Base-by-base conservation (phyloP, 805 yeast species). In the Wickerhamiella slavikovae region DNA sequence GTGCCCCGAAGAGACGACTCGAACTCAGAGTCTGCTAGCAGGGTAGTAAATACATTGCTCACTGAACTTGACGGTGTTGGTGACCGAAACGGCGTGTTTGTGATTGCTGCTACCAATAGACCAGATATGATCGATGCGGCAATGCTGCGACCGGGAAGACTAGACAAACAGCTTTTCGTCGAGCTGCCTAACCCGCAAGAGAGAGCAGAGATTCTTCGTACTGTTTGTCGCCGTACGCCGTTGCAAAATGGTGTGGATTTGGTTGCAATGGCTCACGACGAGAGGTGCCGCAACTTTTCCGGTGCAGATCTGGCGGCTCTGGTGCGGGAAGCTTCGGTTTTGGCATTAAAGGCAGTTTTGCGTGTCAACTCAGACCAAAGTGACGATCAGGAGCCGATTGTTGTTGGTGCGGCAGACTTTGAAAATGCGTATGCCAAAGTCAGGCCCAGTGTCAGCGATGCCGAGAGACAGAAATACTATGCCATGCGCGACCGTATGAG, bases 91-190 rank as follows among this genome's bases (percentile, higher is more conserved):
- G 96, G 96, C 2, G 79, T 85, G 2, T 89, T 76, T 50, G 96
- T 85, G 3, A 68, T 85, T 40, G 96, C 94, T 17, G 98, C 98
- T 2, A 85, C 98, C 0, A 85, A 85, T 44, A 66, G 98, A 48
- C 96, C 96, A 0, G 98, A 85, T 49, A 85, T 85, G 79, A 89
- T 85, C 39, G 98, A 85, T 52, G 82, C 93, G 3, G 98, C 98
- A 0, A 89, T 85, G 96, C 55, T 89, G 26, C 67, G 98, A 48
- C 96, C 96, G 0, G 98, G 96, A 4, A 68, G 98, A 51, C 61
- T 85, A 43, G 96, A 89, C 47, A 89, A 85, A 52, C 79, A 93
- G 2, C 57, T 85, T 26, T 85, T 73, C 51, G 85, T 85, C 17
- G 95, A 85, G 48, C 60, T 85, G 29, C 98, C 98, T 3, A 66